Evolutionary conservation across 768 basidiomycete species (phyloP).

Genomic region (Suillus variegatus): DNA sequence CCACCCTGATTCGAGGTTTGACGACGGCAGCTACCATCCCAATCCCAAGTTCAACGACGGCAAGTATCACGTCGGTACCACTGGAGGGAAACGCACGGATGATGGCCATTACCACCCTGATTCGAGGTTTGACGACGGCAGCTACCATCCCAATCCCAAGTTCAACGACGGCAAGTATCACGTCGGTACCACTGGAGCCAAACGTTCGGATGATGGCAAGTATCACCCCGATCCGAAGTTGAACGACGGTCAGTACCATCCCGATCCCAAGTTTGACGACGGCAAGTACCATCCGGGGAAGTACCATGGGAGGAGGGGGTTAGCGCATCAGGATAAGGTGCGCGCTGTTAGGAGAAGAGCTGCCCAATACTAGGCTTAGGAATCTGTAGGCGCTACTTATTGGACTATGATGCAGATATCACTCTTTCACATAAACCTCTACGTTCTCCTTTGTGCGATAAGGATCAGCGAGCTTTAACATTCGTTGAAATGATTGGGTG

Average conservation of each 20-base stretch:
- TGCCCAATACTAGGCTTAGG: background rate
- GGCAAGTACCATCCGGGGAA: slow-evolving; percentile 11
- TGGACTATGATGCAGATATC: slow-evolving; percentile 10
- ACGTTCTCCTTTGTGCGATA: background rate
- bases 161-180: slow-evolving; percentile 9
- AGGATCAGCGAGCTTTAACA: background rate
- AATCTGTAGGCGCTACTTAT: background rate
- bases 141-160: slow-evolving; percentile 12
- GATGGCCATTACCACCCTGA: background rate
- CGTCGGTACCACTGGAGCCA: background rate
- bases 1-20: background rate
- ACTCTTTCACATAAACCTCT: slow-evolving; percentile 1
- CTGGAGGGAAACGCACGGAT: background rate
- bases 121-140: background rate
- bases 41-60: slow-evolving; percentile 10
- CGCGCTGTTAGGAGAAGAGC: slow-evolving; percentile 1
- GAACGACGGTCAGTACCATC: slow-evolving; percentile 4
- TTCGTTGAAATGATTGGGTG: background rate
- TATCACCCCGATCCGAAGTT: background rate
- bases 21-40: slow-evolving; percentile 5
- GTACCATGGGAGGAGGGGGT: background rate
- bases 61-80: background rate
- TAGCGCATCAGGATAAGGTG: slow-evolving; percentile 2
- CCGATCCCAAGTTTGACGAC: slow-evolving; percentile 9
- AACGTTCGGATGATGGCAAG: slow-evolving; percentile 1